Conservation (phyloP, 306 rosid species). For the Oemleria cerasiformis region DNA sequence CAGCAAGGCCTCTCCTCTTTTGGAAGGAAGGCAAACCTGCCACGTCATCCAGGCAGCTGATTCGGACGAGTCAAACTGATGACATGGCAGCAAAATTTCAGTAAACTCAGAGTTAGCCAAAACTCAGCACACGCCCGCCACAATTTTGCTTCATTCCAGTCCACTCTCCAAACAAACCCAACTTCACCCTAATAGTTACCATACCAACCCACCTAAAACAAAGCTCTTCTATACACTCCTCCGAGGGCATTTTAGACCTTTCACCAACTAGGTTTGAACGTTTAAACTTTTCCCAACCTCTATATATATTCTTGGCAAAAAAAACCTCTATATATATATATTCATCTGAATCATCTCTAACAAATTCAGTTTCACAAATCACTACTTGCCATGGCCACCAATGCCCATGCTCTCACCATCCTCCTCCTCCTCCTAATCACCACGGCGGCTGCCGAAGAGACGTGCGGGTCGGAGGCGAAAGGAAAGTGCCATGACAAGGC, state of each 20-base stretch:
- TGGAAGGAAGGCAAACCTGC: too few species aligned
- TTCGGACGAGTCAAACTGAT: not conserved
- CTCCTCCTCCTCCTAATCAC: slow-evolving; percentile 1
- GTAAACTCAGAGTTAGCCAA: slow-evolving; percentile 3
- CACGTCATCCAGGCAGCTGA: slow-evolving; percentile 7
- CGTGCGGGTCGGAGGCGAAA: slow-evolving; percentile 3
- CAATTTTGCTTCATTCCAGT: not conserved
- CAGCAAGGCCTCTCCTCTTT: too few species aligned
- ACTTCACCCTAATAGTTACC: not conserved
- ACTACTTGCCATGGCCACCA: slow-evolving; percentile 5
- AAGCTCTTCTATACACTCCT: not conserved
- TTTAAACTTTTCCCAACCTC: not conserved
- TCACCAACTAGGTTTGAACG: not conserved
- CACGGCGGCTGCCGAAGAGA: not conserved
- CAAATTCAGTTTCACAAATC: not conserved
- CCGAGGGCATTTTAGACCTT: not conserved
- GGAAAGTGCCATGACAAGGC: slow-evolving; percentile 39
- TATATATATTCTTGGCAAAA: not conserved
- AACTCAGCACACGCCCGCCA: slow-evolving; percentile 15
- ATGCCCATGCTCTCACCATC: slow-evolving; percentile 4
- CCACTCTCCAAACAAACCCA: not conserved
- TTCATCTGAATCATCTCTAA: not conserved
- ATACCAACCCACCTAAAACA: not conserved
- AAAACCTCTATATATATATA: too few species aligned
- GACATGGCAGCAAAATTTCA: not conserved